A percentile compares a stretch with the other conserved stretches of the same genome.
Conservation (phyloP, 306 rosid genomes). For the Crotalaria pallida region DNA sequence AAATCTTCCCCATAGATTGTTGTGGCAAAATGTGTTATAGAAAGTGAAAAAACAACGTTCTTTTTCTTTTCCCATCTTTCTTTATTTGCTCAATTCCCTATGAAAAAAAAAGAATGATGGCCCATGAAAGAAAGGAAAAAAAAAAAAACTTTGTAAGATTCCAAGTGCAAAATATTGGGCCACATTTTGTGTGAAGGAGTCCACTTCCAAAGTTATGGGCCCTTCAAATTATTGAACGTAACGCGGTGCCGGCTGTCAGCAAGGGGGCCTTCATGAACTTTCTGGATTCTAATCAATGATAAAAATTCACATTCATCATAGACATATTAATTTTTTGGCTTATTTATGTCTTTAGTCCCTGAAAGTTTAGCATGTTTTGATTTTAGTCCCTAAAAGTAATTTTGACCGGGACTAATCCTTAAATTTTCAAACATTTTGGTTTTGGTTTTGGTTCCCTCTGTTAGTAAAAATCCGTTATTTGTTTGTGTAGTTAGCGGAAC, state of each 20-base stretch:
- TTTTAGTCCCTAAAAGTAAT: too few species aligned
- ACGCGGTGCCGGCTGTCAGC: slow-evolving; percentile 22
- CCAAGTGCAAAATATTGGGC: slow-evolving; percentile 8
- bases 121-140: slow-evolving; percentile 21
- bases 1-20: background rate
- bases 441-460: too few species aligned
- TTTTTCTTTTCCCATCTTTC: slow-evolving; percentile 18
- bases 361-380: too few species aligned
- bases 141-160: slow-evolving; percentile 18
- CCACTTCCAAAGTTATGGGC: slow-evolving; percentile 19
- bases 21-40: slow-evolving; percentile 11
- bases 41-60: slow-evolving; percentile 13
- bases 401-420: too few species aligned
- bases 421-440: too few species aligned
- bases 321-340: too few species aligned
- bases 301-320: background rate
- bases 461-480: too few species aligned
- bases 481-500: too few species aligned
- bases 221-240: slow-evolving; percentile 28
- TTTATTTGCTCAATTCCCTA: slow-evolving; percentile 6
- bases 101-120: slow-evolving; percentile 22
- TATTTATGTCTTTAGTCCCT: too few species aligned
- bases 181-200: slow-evolving; percentile 9
- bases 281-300: background rate
- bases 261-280: background rate